Base-by-base conservation (phyloP, 257 asterid species). In the Salvia splendens region DNA sequence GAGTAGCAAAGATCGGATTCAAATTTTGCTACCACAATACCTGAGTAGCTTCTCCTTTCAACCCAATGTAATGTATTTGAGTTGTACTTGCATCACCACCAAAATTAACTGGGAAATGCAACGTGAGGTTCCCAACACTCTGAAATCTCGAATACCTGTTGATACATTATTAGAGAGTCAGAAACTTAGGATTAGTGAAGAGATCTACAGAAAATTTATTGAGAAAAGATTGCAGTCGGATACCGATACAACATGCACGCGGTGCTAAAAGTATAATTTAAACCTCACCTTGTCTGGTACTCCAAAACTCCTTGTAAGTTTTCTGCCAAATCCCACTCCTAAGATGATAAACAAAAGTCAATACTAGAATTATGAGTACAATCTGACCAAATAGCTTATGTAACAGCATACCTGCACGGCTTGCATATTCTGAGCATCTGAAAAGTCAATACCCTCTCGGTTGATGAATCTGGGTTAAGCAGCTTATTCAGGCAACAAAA, bases 31-130 rank as follows among this genome's bases (percentile, higher is more conserved):
- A 45, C 68, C 15, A 50, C 65, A 64, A 52, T 80, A 92, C 99
- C 99, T 88, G 97, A 12, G 99, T 93, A 57, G 99, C 99, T 88
- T 90, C 97, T 68, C 99, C 99, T 84, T 88, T 93, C 62, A 93
- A 78, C 72, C 99, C 99, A 82, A 93, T 93, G 81, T 93, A 93
- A 73, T 84, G 87, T 74, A 93, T 93, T 74, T 83, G 97, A 75
- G 89, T 82, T 35, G 96, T 86, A 24, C 30, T 24, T 24, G 30
- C 30, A 70, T 93, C 82, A 1, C 87, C 96, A 46, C 99, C 99
- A 81, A 90, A 90, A 82, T 86, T 93, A 79, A 82, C 95, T 6
- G 99, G 95, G 82, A 93, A 90, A 84, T 93, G 99, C 88, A 93
- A 73, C 56, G 96, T 93, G 77, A 93, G 81, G 83, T 78, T 93